phyloP scores from a whole-genome alignment of 2,329 filamentous ascomycete species.

The Neobulgaria alba region DNA sequence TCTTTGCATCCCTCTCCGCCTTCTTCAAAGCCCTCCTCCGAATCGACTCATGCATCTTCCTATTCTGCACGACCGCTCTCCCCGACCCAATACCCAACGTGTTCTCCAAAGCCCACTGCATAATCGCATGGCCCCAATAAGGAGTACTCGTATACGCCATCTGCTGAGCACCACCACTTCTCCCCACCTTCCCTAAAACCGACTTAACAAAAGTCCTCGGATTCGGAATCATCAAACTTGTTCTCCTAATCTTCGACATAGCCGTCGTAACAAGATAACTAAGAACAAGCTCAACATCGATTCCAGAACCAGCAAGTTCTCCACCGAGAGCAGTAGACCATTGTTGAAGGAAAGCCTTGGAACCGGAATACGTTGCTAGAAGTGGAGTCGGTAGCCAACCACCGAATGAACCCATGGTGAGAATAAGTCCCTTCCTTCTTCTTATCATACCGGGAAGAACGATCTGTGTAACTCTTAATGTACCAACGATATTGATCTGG shows the following conservation, averaged over 20 bases:
- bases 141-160: slow-evolving; percentile 82
- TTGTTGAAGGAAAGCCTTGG: slow-evolving; percentile 95
- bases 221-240: slow-evolving; percentile 69
- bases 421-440: slow-evolving; percentile 77
- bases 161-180: slow-evolving; percentile 66
- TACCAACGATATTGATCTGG: slow-evolving; percentile 89
- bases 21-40: slow-evolving; percentile 61
- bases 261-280: slow-evolving; percentile 90
- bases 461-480: slow-evolving; percentile 77
- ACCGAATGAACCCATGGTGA: slow-evolving; percentile 96
- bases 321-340: slow-evolving; percentile 83
- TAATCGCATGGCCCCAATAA: slow-evolving; percentile 83
- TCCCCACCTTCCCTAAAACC: slow-evolving; percentile 71
- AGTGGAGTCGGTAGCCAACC: slow-evolving; percentile 87
- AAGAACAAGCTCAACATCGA: slow-evolving; percentile 86
- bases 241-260: slow-evolving; percentile 90
- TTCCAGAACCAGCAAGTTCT: slow-evolving; percentile 71
- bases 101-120: slow-evolving; percentile 70
- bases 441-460: slow-evolving; percentile 77
- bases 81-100: slow-evolving; percentile 50
- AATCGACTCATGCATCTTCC: slow-evolving; percentile 58
- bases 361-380: slow-evolving; percentile 91
- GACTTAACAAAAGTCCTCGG: slow-evolving; percentile 75
- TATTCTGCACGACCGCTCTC: slow-evolving; percentile 51
- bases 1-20: slow-evolving; percentile 58